Base-by-base conservation (phyloP, 176 grass and related monocot genomes). In the Puccinellia tenuiflora region DNA sequence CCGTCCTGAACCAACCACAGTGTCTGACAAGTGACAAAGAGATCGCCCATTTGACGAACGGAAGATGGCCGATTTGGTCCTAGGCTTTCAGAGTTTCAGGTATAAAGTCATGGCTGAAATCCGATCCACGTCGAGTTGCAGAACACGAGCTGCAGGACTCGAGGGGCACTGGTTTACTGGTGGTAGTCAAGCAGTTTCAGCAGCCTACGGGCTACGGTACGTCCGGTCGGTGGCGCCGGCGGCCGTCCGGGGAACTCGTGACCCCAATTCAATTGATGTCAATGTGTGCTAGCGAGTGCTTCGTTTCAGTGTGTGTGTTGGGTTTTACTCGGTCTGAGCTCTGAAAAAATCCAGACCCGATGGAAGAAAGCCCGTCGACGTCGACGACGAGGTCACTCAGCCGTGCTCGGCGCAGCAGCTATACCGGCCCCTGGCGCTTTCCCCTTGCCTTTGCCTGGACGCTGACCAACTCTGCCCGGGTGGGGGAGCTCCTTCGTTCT, bases 401-500 rank as follows among this genome's bases (percentile, higher is more conserved):
- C 8, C 53, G 21, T 61, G 25, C n/a, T n/a, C n/a, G n/a, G n/a
- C n/a, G n/a, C n/a, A n/a, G n/a, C n/a, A n/a, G n/a, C n/a, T n/a
- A n/a, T n/a, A n/a, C 25, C 25, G 37, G 5, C 38, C 10, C 22
- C n/a, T n/a, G n/a, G n/a, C 17, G 5, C 57, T 62, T 70, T 25
- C 0, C 76, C 31, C 38, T 17, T 3, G 43, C 56, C 52, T 72
- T 72, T 56, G 17, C 26, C 22, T 26, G 3, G 68, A 71, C 65
- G 20, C 31, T 25, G 74, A 76, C 74, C 31, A 37, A 5, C 73
- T 3, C 10, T 3, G 12, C 0, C 39, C 24, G 56, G 56, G 34
- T 9, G 2, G 25, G 80, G 87, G 82, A 88, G 87, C 81, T 85
- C 82, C 86, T 45, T 45, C 11, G 42, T 40, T 40, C 39, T 8